A percentile compares a stretch with the other conserved stretches of the same genome.
Conservation (phyloP, 2,329 filamentous ascomycete species). For the Cercospora sp. region DNA sequence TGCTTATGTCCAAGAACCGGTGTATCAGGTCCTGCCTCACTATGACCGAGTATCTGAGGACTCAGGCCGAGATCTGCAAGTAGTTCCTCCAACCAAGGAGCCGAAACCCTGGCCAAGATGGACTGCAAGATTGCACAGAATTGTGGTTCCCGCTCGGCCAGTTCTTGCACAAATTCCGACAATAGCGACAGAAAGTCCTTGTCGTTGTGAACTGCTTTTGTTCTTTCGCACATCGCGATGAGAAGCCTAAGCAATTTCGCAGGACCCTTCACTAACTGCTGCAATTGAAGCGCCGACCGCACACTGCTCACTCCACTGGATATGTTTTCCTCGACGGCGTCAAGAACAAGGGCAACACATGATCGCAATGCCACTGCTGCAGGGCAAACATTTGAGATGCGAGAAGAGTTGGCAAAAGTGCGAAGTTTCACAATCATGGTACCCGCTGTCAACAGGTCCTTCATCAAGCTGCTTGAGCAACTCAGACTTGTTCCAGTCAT, state of each 20-base stretch:
- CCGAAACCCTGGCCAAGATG: conserved; percentile 30
- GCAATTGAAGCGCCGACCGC: conserved; percentile 45
- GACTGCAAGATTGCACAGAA: conserved; percentile 23
- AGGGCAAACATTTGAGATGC: conserved; percentile 32
- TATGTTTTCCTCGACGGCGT: conserved; percentile 45
- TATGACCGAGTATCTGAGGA: not conserved
- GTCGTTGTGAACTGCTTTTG: conserved; percentile 21
- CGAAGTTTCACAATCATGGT: conserved; percentile 32
- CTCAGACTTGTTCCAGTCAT: conserved; percentile 54
- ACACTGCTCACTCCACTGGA: conserved; percentile 35
- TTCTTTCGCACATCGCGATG: conserved; percentile 8
- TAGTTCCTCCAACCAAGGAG: conserved; percentile 34
- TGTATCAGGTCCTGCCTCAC: not conserved
- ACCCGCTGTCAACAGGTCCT: conserved; percentile 46
- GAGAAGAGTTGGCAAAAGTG: conserved; percentile 17
- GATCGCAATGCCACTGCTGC: conserved; percentile 47
- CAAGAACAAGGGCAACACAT: conserved; percentile 43
- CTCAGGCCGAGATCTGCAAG: conserved; percentile 27
- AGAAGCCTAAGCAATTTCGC: conserved; percentile 28
- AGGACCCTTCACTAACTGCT: conserved; percentile 46
- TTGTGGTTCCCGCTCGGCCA: conserved; percentile 20
- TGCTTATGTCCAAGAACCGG: not conserved
- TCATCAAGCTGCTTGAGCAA: conserved; percentile 55
- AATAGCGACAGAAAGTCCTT: conserved; percentile 31
- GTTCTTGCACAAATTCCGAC: conserved; percentile 25